A percentile compares a stretch with the other conserved stretches of the same genome.
phyloP scores from a whole-genome alignment of 73 alveolate genomes.

The Tetrahymena elliotti region DNA sequence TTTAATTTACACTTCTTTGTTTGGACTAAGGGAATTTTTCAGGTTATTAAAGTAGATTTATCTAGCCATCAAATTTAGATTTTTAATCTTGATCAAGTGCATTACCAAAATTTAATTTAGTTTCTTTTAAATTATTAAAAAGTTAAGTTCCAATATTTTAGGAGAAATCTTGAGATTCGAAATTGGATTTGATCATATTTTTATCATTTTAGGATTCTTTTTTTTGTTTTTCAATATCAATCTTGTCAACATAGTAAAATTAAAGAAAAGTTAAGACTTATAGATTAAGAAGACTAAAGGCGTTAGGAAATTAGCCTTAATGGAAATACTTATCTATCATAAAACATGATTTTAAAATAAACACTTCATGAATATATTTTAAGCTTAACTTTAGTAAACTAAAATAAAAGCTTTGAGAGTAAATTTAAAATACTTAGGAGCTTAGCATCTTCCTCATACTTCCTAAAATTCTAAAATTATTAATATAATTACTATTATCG shows the following conservation, averaged over 20 bases:
- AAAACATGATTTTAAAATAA: not conserved
- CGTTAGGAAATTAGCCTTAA: not conserved
- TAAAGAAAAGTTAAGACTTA: not conserved
- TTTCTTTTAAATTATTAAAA: not conserved
- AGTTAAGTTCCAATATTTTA: not conserved
- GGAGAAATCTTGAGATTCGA: not conserved
- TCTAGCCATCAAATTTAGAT: not conserved
- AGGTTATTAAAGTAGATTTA: not conserved
- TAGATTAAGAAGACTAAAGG: not conserved
- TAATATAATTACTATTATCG: not conserved
- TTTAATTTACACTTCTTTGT: not conserved
- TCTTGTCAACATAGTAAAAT: not conserved
- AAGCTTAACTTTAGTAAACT: not conserved
- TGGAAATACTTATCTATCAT: not conserved
- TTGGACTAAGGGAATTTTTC: not conserved
- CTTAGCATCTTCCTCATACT: not conserved
- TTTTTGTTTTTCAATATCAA: not conserved
- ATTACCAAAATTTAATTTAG: not conserved
- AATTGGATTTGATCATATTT: not conserved
- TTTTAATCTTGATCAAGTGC: not conserved
- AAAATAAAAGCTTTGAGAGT: not conserved
- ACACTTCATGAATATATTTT: not conserved
- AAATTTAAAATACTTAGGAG: not conserved
- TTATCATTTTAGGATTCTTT: not conserved
- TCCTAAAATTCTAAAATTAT: not conserved